Percentiles rank a stretch among this genome's conserved stretches.
Evolutionary conservation across 2,329 filamentous ascomycete species (phyloP).

Genomic region (Sporothrix schenckii): DNA sequence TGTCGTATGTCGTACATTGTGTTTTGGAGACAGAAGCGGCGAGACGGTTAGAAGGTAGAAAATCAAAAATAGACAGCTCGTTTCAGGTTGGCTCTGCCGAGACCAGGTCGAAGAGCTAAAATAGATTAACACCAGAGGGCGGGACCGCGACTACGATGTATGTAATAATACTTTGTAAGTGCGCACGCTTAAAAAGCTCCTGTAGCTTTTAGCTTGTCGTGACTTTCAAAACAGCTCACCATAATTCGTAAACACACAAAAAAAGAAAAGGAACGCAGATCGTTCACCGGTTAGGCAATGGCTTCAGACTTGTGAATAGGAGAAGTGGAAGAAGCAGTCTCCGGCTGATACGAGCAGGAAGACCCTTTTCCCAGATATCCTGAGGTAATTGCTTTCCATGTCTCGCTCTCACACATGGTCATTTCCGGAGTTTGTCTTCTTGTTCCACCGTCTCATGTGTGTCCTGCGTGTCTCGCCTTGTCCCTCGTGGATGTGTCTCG

Average conservation of each 20-base stretch:
- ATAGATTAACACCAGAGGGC: conserved; percentile 13
- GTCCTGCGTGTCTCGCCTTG: conserved; percentile 1
- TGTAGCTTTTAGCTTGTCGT: too few species aligned
- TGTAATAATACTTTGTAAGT: too few species aligned
- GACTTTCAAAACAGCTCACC: too few species aligned
- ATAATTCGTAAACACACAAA: too few species aligned
- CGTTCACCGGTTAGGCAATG: neutral
- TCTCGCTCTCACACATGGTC: conserved; percentile 22
- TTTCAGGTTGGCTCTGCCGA: conserved; percentile 24
- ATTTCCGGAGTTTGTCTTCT: conserved; percentile 13
- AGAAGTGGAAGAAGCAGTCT: neutral
- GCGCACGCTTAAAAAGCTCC: too few species aligned
- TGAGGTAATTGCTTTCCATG: neutral
- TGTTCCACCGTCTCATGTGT: neutral
- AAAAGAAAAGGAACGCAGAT: neutral
- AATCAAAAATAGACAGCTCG: conserved; percentile 14
- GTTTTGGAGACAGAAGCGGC: neutral
- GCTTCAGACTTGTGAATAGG: neutral
- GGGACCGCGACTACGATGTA: neutral
- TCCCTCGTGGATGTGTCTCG: conserved; percentile 19
- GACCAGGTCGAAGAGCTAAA: conserved; percentile 22
- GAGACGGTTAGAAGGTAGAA: neutral
- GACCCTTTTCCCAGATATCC: neutral
- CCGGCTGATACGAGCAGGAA: neutral
- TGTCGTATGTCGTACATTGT: neutral